Evolutionary conservation across 805 yeast species (phyloP).

Genomic region (Tetrapisispora phaffii): DNA sequence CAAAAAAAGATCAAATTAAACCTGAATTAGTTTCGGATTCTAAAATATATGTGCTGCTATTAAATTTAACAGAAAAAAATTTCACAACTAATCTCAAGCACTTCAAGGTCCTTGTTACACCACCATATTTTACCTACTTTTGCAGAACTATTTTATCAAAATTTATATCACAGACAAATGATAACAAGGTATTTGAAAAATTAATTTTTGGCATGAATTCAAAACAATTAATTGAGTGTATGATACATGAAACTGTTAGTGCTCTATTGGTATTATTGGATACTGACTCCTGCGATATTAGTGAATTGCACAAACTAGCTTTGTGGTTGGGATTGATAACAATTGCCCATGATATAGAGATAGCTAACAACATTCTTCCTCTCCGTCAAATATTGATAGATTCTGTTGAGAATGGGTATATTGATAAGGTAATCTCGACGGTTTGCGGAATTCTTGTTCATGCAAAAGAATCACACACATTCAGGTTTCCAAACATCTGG

Average conservation of each 20-base stretch:
- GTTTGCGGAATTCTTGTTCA: slow-evolving; percentile 75
- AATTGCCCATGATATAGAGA: slow-evolving; percentile 63
- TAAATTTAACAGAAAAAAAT: neutral
- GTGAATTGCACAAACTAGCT: slow-evolving; percentile 71
- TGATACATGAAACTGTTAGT: slow-evolving; percentile 53
- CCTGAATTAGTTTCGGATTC: no score
- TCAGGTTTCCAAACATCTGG: slow-evolving; percentile 77
- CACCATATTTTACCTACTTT: slow-evolving; percentile 36
- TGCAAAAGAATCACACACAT: slow-evolving; percentile 57
- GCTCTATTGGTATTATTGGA: slow-evolving; percentile 52
- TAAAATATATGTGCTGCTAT: no score
- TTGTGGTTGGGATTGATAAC: slow-evolving; percentile 85
- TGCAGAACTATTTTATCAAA: neutral
- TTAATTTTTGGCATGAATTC: slow-evolving; percentile 56
- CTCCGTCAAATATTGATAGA: slow-evolving; percentile 72
- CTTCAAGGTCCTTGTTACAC: slow-evolving; percentile 36
- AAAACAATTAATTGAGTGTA: slow-evolving; percentile 46
- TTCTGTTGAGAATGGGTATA: slow-evolving; percentile 53
- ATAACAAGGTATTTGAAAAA: slow-evolving; percentile 68
- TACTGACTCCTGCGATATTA: slow-evolving; percentile 53
- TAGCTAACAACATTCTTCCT: slow-evolving; percentile 62
- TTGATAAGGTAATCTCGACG: slow-evolving; percentile 73
- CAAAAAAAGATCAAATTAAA: no score
- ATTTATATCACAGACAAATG: slow-evolving; percentile 35
- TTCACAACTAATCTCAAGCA: slow-evolving; percentile 28